A percentile compares a stretch with the other conserved stretches of the same genome.
Conservation (phyloP, 495 filamentous ascomycete genomes). For the Penicillium robsamsonii region DNA sequence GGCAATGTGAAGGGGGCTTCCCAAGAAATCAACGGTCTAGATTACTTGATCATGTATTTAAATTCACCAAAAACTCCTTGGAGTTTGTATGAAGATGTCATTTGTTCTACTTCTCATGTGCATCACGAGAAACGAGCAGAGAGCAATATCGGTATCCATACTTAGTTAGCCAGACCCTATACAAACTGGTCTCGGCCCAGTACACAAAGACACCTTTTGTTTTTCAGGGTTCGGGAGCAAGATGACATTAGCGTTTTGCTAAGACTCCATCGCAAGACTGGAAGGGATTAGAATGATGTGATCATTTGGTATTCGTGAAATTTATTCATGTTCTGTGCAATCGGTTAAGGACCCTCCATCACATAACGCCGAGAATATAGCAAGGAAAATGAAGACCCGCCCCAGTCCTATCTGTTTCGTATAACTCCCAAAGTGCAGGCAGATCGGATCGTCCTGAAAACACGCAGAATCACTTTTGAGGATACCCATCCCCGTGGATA, state of each 20-base stretch:
- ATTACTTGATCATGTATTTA: too few relatives aligned
- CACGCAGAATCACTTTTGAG: slow-evolving; percentile 2
- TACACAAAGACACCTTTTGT: too few relatives aligned
- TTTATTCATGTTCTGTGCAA: neutral
- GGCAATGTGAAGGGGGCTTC: too few relatives aligned
- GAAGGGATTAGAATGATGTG: neutral
- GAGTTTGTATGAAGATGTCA: too few relatives aligned
- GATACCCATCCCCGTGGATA: slow-evolving; percentile 33
- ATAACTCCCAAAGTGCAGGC: slow-evolving; percentile 1
- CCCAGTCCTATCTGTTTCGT: neutral
- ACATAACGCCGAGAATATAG: slow-evolving; percentile 4
- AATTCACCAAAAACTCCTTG: too few relatives aligned
- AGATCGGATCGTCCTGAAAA: neutral
- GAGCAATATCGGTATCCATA: too few relatives aligned
- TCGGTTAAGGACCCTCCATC: neutral
- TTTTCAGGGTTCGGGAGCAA: too few relatives aligned
- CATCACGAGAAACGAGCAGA: too few relatives aligned
- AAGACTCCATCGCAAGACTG: neutral
- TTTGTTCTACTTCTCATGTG: too few relatives aligned
- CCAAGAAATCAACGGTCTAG: too few relatives aligned
- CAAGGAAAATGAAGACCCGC: neutral
- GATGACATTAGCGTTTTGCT: neutral
- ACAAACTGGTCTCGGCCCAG: too few relatives aligned
- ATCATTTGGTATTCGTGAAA: neutral
- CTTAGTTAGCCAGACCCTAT: too few relatives aligned